These are phyloP conservation scores for Lepidium aucheri DNA, from an alignment of 345 rosid species.

Conservation along the genomic window DNA sequence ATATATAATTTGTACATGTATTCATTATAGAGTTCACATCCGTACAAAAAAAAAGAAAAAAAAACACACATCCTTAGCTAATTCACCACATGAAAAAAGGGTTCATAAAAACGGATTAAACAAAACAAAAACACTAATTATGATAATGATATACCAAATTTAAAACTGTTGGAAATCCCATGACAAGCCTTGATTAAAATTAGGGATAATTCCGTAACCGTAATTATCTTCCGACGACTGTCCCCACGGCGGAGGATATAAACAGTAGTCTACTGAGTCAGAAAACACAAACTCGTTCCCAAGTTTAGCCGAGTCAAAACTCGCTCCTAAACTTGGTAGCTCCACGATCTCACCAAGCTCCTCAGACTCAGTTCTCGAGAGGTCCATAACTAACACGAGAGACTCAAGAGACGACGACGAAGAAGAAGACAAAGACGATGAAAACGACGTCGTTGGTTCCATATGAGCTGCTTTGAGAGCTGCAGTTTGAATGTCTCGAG, in stretches of 20 bases:
- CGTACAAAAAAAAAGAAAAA: background rate
- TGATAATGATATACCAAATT: background rate
- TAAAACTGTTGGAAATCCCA: slow-evolving; percentile 17
- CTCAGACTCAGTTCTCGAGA: slow-evolving; percentile 40
- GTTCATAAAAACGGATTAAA: slow-evolving; percentile 3
- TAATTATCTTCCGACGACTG: slow-evolving; percentile 33
- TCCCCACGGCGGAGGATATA: slow-evolving; percentile 39
- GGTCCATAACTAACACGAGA: slow-evolving; percentile 42
- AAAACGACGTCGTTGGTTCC: slow-evolving; percentile 34
- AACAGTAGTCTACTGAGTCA: slow-evolving; percentile 41
- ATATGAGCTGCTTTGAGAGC: slow-evolving; percentile 86
- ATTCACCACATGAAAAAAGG: background rate
- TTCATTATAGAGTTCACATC: slow-evolving; percentile 17
- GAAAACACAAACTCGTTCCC: slow-evolving; percentile 40
- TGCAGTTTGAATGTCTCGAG: slow-evolving; percentile 86
- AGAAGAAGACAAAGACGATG: background rate
- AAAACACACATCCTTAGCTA: background rate
- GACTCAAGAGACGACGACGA: slow-evolving; percentile 32
- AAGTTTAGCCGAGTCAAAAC: slow-evolving; percentile 30
- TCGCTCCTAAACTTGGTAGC: slow-evolving; percentile 57
- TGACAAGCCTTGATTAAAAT: background rate
- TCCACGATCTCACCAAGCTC: slow-evolving; percentile 74
- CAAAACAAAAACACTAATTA: background rate
- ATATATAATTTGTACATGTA: slow-evolving; percentile 23
- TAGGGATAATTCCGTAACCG: slow-evolving; percentile 18